Evolutionary conservation across 2,329 filamentous ascomycete genomes (phyloP), one percentile per base, ranked within the genome.

Genomic region (Penicillium sp.): DNA sequence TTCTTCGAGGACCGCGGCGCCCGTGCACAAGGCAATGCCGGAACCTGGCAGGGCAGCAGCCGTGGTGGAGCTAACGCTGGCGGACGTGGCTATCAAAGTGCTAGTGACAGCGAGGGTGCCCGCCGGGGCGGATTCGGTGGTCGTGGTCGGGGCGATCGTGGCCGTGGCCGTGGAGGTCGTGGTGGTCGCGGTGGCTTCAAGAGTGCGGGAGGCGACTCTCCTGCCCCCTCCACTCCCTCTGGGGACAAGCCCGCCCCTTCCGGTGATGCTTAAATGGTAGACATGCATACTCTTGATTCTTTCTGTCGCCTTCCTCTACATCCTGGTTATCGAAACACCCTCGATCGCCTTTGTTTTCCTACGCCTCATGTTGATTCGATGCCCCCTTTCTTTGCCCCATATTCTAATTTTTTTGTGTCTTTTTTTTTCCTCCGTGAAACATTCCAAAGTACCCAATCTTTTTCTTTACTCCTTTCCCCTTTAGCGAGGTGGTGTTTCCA

Each of bases 21-120:
- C 63, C 79, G 69, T 61, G 73, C 69, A 68, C 78, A 71, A 57
- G 80, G 81, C 45, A 74, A 71, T 54, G 81, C 81, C 26, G 82
- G 81, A 26, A 79, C 74, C 43, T 85, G 82, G 82, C 77, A 80
- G 61, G 66, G 66, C 44, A 76, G 74, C 65, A 82, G 70, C 62
- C 84, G 88, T 44, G 85, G 85, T 47, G 85, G 85, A 49, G 83
- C 85, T 33, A 86, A 79, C 48, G 84, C 85, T 45, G 76, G 79
- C 59, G 82, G 82, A 52, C 88, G 87, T 62, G 90, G 90, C 54
- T 96, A 96, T 76, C 86, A 90, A 63, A 95, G 90, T 67, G 90
- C 89, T 53, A 92, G 86, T 54, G 85, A 87, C 67, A 89, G 87
- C 62, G 89, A 91, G 66, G 79, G 80, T 58, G 87, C 89, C 54